Conservation (phyloP, 257 asterid genomes). For the Perilla frutescens region DNA sequence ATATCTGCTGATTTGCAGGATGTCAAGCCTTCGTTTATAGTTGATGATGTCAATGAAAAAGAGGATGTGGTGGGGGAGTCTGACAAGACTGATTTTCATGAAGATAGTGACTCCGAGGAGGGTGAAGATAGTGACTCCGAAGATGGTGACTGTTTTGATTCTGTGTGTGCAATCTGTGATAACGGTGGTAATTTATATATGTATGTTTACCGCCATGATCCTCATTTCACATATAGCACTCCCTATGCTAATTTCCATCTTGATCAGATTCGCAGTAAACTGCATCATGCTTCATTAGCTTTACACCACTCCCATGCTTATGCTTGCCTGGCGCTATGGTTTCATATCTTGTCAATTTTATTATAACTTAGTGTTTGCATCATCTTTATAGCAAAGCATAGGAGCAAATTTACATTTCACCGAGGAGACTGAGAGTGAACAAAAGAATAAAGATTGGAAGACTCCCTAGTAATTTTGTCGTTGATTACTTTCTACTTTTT, state of each 20-base stretch:
- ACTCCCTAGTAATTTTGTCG: background rate
- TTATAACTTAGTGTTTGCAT: slow-evolving; percentile 16
- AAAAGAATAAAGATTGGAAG: background rate
- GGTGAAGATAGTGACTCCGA: slow-evolving; percentile 48
- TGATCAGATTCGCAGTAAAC: background rate
- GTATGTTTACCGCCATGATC: slow-evolving; percentile 18
- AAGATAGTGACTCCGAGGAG: slow-evolving; percentile 45
- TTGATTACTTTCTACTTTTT: slow-evolving; percentile 9
- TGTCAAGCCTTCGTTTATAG: slow-evolving; percentile 59
- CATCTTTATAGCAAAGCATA: background rate
- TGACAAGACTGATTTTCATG: slow-evolving; percentile 56
- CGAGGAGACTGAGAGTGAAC: background rate
- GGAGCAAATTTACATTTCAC: background rate
- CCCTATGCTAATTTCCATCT: slow-evolving; percentile 1
- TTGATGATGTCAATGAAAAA: slow-evolving; percentile 48
- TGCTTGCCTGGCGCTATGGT: slow-evolving; percentile 20
- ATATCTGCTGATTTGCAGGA: slow-evolving; percentile 49
- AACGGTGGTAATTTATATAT: slow-evolving; percentile 29
- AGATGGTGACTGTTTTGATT: slow-evolving; percentile 60
- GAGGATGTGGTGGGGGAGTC: slow-evolving; percentile 38
- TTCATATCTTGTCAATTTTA: background rate
- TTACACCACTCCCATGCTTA: background rate
- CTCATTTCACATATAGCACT: slow-evolving; percentile 16
- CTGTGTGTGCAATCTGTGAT: slow-evolving; percentile 73
- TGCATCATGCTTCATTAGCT: slow-evolving; percentile 20